Evolutionary conservation across 208 protist genomes (phyloP).

Genomic region (Balamuthia mandrillaris): DNA sequence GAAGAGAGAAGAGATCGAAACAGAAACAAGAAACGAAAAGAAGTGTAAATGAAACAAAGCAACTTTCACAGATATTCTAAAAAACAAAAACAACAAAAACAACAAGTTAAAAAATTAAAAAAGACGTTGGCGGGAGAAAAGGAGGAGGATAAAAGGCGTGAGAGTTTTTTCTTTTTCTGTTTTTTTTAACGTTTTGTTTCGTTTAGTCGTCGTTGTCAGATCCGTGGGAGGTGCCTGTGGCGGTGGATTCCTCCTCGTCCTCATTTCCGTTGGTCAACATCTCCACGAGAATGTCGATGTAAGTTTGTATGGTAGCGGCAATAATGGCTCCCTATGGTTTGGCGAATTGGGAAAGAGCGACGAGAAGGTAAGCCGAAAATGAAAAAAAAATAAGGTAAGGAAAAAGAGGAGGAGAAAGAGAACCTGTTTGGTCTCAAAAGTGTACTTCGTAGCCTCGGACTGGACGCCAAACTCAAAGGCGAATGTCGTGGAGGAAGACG

Average conservation of each 20-base stretch:
- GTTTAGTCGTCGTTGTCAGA: constrained; percentile 23
- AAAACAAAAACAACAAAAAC: no score
- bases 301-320: constrained; percentile 40
- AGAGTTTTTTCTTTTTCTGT: no score
- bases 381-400: no score
- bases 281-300: constrained; percentile 44
- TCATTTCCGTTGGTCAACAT: constrained; percentile 43
- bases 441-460: constrained; percentile 39
- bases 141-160: no score
- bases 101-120: no score
- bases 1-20: no score
- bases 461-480: constrained; percentile 48
- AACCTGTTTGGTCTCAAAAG: constrained; percentile 46
- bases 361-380: neutral
- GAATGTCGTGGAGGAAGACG: constrained; percentile 45
- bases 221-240: constrained; percentile 27
- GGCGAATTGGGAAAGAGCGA: neutral
- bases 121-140: no score
- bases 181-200: no score
- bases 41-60: no score
- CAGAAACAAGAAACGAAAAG: no score
- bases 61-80: no score
- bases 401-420: no score
- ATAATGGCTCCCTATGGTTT: constrained; percentile 31
- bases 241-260: constrained; percentile 28